phyloP scores from a whole-genome alignment of 2,329 filamentous ascomycete species.

The Lecanicillium sp. region DNA sequence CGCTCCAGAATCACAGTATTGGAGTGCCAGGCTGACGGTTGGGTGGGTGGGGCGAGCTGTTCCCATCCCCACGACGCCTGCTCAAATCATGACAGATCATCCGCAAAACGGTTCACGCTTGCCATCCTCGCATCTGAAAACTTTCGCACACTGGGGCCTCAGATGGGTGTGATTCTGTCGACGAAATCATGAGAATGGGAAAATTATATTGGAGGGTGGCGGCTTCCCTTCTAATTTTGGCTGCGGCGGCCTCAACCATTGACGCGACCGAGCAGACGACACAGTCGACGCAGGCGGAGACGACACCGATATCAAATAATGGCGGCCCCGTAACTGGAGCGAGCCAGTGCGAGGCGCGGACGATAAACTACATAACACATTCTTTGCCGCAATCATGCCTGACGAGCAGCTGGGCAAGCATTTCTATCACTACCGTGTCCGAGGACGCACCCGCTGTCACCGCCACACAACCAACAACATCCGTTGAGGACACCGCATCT shows the following conservation, averaged over 20 bases:
- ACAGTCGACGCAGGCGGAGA: slow-evolving; percentile 1
- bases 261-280: slow-evolving; percentile 8
- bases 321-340: slow-evolving; percentile 1
- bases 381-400: slow-evolving; percentile 71
- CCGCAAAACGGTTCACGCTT: neutral
- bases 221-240: neutral
- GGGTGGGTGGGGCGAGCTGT: neutral
- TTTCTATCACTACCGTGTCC: slow-evolving; percentile 18
- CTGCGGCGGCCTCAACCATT: neutral
- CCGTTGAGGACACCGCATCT: neutral
- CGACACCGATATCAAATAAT: slow-evolving; percentile 5
- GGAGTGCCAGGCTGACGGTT: neutral
- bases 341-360: slow-evolving; percentile 49
- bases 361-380: slow-evolving; percentile 78
- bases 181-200: neutral
- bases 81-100: slow-evolving; percentile 4
- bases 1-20: neutral
- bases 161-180: neutral
- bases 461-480: slow-evolving; percentile 12
- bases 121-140: neutral
- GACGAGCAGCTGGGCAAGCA: slow-evolving; percentile 50
- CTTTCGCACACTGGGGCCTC: neutral
- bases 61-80: neutral
- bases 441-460: slow-evolving; percentile 17
- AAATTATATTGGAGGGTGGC: neutral